Conservation (phyloP, 208 protist genomes). For the Polymyxa betae region DNA sequence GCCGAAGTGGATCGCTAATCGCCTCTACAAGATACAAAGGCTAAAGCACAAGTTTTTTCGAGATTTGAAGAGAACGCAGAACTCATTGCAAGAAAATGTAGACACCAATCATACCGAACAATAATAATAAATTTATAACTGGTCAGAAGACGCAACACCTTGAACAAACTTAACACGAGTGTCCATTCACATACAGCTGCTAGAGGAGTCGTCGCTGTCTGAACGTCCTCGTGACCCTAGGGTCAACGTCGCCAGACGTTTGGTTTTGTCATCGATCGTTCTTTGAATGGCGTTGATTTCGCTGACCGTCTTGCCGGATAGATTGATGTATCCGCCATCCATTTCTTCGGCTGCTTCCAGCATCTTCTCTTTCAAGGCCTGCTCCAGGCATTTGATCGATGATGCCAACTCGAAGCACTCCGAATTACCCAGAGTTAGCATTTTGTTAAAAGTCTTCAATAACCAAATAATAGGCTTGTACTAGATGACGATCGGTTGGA, state of each 20-base stretch:
- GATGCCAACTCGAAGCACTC: constrained; percentile 28
- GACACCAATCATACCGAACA: too few species aligned
- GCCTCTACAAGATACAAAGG: neutral
- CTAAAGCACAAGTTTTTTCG: neutral
- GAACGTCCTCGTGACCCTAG: too few species aligned
- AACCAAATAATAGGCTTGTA: too few species aligned
- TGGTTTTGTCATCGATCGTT: neutral
- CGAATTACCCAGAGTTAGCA: too few species aligned
- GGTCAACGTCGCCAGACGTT: constrained; percentile 7
- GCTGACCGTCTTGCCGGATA: neutral
- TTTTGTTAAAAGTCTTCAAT: too few species aligned
- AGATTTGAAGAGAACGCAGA: neutral
- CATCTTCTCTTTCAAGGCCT: neutral
- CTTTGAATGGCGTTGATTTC: neutral
- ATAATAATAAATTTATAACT: too few species aligned
- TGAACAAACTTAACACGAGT: too few species aligned
- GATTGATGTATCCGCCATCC: neutral
- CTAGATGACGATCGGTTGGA: too few species aligned
- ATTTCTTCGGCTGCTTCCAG: neutral
- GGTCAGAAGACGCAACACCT: too few species aligned
- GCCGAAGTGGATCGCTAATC: neutral
- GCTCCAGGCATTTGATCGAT: constrained; percentile 19
- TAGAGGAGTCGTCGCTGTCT: too few species aligned
- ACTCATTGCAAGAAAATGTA: too few species aligned
- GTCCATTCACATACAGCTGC: too few species aligned